Evolutionary conservation across 108 stramenopile genomes (phyloP), one percentile per base, ranked within the genome.

Genomic region (Cyclostephanos tholiformis): DNA sequence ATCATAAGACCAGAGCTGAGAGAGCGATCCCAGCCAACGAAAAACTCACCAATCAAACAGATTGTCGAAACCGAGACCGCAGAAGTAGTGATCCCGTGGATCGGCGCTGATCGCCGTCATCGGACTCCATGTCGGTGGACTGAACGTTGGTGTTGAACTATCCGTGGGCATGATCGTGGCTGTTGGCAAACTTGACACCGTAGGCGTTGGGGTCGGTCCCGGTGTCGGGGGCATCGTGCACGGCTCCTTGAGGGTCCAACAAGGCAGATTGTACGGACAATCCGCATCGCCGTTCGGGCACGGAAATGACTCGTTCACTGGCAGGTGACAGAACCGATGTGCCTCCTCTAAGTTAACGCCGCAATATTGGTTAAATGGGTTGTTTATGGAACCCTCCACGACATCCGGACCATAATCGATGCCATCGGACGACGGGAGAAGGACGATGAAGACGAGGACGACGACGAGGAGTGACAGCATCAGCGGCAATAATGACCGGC

Each of bases 1-100:
- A n/a, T n/a, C n/a, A n/a, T n/a, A n/a, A n/a, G n/a, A n/a, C n/a
- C n/a, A n/a, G n/a, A n/a, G n/a, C n/a, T n/a, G 26, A 13, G 35
- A 13, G 29, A 16, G 39, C 0, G 9, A 32, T 5, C 6, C 58
- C 4, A 59, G 39, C 39, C 5, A 39, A 17, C 36, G 2, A 50
- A 12, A 20, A 30, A 66, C 74, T 51, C 59, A 68, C 67, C 76
- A 77, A 20, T 49, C 76, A 53, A 69, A 77, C 55, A 77, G 70
- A n/a, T 77, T 69, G 58, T 77, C 69, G 59, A 65, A 77, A 0
- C 76, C 76, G 11, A 77, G n/a, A 2, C 76, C 76, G 65, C 76
- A 77, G 49, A 70, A 77, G 46, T 70, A 48, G 53, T 77, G 69
- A 65, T 77, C 76, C 2, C 52, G 50, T 1, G 76, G 63, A 25